Base-by-base conservation (phyloP, 306 rosid species). In the Arachis hypogaea region DNA sequence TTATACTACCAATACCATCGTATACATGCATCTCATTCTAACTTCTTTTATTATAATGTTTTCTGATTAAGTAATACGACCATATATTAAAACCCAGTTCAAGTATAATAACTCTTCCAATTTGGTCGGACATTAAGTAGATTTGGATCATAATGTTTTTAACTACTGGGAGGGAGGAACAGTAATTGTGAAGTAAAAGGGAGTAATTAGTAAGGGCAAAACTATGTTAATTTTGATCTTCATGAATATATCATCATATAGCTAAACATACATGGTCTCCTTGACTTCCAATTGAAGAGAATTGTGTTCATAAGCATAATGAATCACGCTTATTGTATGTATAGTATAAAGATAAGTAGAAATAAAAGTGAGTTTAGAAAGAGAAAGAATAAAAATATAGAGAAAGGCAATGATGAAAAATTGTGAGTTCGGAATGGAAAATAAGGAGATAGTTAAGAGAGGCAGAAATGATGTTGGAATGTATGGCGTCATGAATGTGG, bases 401-500 rank as follows among this genome's bases (percentile, higher is more conserved):
- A 36, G 72, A 57, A 76, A 80, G 40, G 82, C 72, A 85, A 86
- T 85, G 92, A 88, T 86, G 87, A 68, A 83, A 79, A 81, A 46
- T 80, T 79, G 91, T 85, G 96, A 83, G 88, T 88, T 88, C 85
- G 78, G 86, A 86, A 83, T 83, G 65, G 83, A 86, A 76, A 38
- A 5, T 67, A 33, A 33, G 38, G 38, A 33, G 83, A 78, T 67
- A 75, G 86, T 82, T 82, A 72, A 70, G 68, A 76, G 86, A 82
- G 65, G 86, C 71, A 73, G 80, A 75, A 81, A 87, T 85, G 90
- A 91, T 91, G 92, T 69, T 82, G 75, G 75, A 81, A 78, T 80
- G 92, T 86, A 84, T 86, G 89, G 87, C 80, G 85, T 88, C 87
- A 85, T 84, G 91, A 88, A 91, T 86, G 92, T 83, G 86, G 96